These are phyloP conservation scores for Schizochytrium sp. DNA, from an alignment of 108 stramenopile genomes.

Conservation along the genomic window DNA sequence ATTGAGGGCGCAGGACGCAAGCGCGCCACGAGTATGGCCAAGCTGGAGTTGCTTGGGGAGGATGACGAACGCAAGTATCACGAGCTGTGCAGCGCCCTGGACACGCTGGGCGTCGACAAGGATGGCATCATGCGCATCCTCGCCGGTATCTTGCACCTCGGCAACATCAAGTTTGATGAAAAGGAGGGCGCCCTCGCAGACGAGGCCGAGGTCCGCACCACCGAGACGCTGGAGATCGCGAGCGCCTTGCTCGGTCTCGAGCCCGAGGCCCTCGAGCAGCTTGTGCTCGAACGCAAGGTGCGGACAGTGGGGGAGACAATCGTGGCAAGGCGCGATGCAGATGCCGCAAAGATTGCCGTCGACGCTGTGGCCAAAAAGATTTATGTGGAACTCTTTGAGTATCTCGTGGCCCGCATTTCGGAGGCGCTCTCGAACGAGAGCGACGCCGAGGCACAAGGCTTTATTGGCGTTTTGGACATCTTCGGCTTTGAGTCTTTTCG, in stretches of 20 bases:
- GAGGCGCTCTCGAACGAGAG: not conserved
- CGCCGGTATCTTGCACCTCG: conserved; percentile 80
- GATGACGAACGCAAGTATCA: conserved; percentile 17
- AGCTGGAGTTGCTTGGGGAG: not conserved
- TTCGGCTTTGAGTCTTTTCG: conserved; percentile 29
- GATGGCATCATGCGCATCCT: conserved; percentile 60
- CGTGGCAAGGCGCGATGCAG: not conserved
- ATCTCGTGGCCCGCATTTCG: conserved; percentile 26
- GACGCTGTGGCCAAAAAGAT: conserved; percentile 33
- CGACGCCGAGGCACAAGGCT: conserved; percentile 33
- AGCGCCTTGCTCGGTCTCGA: conserved; percentile 71
- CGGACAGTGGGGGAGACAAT: conserved; percentile 30
- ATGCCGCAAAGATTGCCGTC: conserved; percentile 40
- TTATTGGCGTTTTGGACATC: conserved; percentile 32
- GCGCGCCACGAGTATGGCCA: not conserved
- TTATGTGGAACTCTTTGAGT: conserved; percentile 34
- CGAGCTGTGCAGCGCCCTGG: not conserved
- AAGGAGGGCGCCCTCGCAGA: conserved; percentile 21
- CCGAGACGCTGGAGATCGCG: conserved; percentile 44
- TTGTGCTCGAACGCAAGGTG: conserved; percentile 62
- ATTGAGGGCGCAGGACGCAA: not conserved
- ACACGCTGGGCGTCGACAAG: not conserved
- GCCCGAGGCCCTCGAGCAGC: conserved; percentile 57
- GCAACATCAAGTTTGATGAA: conserved; percentile 71
- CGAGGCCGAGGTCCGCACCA: not conserved